Evolutionary conservation across 179 eudicot genomes (phyloP).

Genomic region (Gypsophila paniculata): DNA sequence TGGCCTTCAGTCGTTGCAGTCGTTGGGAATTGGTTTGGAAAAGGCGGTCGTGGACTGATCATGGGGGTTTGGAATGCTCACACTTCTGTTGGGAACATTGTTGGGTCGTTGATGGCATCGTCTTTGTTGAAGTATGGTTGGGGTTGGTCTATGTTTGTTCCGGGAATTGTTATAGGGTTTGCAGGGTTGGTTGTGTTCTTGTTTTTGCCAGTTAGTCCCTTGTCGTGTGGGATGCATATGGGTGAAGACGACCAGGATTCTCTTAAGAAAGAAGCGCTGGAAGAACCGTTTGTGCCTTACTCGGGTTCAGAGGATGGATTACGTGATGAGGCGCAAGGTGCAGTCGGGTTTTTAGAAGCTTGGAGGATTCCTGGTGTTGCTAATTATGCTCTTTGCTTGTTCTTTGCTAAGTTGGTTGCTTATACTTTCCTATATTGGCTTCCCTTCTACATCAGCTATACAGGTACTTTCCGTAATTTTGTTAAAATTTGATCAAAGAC

Average conservation of each 20-base stretch:
- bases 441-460: conserved; percentile 83
- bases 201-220: conserved; percentile 68
- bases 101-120: conserved; percentile 76
- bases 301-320: conserved; percentile 15
- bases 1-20: conserved; percentile 98
- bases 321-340: conserved; percentile 31
- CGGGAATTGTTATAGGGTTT: conserved; percentile 53
- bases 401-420: conserved; percentile 86
- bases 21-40: conserved; percentile 88
- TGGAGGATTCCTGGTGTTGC: conserved; percentile 96
- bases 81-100: conserved; percentile 77
- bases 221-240: conserved; percentile 45
- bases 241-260: conserved; percentile 44
- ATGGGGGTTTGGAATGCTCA: conserved; percentile 96
- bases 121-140: conserved; percentile 68
- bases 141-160: conserved; percentile 97
- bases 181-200: conserved; percentile 55
- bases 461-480: conserved; percentile 40
- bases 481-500: too few relatives aligned
- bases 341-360: conserved; percentile 73
- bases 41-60: conserved; percentile 69
- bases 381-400: conserved; percentile 76
- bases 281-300: conserved; percentile 45
- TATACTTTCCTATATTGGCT: conserved; percentile 91
- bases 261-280: conserved; percentile 35